A percentile compares a stretch with the other conserved stretches of the same genome.
Evolutionary conservation across 2,329 filamentous ascomycete genomes (phyloP).

Genomic region (Xylariales sp.): DNA sequence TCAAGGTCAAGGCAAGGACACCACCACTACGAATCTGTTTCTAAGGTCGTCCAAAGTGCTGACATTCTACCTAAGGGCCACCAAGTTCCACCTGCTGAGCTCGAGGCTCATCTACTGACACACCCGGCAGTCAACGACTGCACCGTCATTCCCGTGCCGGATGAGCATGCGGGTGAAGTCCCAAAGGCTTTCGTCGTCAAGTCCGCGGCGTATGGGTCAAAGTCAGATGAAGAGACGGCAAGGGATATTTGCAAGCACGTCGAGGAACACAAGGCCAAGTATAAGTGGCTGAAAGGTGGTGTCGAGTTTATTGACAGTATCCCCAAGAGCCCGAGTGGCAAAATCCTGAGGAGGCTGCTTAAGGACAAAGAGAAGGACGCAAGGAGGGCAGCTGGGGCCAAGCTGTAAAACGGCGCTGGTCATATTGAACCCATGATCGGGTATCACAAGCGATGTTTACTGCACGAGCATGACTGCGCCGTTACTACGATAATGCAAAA

Average conservation of each 20-base stretch:
- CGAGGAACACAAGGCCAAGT: conserved; percentile 50
- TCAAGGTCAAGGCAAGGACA: conserved; percentile 43
- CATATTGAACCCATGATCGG: too few species aligned
- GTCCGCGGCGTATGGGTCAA: conserved; percentile 29
- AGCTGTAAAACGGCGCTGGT: conserved; percentile 41
- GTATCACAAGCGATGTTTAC: too few species aligned
- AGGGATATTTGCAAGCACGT: conserved; percentile 49
- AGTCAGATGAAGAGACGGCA: conserved; percentile 32
- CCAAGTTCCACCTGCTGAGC: conserved; percentile 79
- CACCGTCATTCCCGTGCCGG: conserved; percentile 70
- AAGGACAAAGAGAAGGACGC: conserved; percentile 63
- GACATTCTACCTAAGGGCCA: conserved; percentile 45
- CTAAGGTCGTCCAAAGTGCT: background rate
- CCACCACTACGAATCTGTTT: background rate
- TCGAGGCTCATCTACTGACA: conserved; percentile 73
- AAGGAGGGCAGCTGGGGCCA: conserved; percentile 55
- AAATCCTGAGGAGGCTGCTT: conserved; percentile 58
- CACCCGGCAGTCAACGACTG: conserved; percentile 74
- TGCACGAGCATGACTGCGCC: too few species aligned
- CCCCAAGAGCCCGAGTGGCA: conserved; percentile 61
- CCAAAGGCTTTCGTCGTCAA: conserved; percentile 66
- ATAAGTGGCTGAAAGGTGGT: conserved; percentile 52
- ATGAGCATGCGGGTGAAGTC: conserved; percentile 58
- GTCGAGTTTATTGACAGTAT: conserved; percentile 53
- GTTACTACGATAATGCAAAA: too few species aligned